phyloP scores from a whole-genome alignment of 345 rosid genomes.

The Rhodamnia argentea region DNA sequence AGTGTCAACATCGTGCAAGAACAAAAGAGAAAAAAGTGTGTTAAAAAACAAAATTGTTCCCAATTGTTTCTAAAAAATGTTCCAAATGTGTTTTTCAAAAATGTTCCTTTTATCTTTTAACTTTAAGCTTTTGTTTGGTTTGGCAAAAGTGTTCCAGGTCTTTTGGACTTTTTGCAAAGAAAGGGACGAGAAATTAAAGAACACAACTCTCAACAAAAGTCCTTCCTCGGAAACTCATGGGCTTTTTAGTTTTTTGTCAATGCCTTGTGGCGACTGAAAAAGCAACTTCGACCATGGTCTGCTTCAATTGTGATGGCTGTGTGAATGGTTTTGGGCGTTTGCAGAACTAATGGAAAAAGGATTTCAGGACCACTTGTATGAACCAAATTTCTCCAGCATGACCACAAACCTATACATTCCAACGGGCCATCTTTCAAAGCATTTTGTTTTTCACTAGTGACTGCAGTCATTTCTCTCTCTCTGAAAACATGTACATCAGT shows the following conservation, averaged over 20 bases:
- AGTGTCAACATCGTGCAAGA: too few relatives aligned
- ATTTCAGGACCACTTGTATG: not conserved
- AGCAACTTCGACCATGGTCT: not conserved
- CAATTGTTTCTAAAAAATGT: too few relatives aligned
- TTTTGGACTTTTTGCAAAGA: too few relatives aligned
- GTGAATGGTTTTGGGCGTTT: not conserved
- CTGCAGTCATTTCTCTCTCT: not conserved
- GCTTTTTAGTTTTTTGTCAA: not conserved
- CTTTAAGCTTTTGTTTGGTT: too few relatives aligned
- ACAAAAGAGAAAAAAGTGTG: too few relatives aligned
- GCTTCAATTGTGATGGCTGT: not conserved
- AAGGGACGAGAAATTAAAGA: not conserved
- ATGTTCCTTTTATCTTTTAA: too few relatives aligned
- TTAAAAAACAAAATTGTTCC: too few relatives aligned
- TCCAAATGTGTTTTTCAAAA: too few relatives aligned
- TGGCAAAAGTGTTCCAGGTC: too few relatives aligned
- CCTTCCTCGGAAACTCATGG: not conserved
- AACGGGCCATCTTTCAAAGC: not conserved
- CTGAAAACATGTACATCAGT: not conserved
- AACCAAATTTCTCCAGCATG: not conserved
- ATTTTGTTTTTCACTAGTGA: not conserved
- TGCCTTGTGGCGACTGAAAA: not conserved
- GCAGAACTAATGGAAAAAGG: not conserved
- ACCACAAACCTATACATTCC: not conserved
- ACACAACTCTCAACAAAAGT: not conserved